Evolutionary conservation across 176 grass and related monocot genomes (phyloP), one percentile per base, ranked within the genome.

Genomic region (maize (Zea mays)): DNA sequence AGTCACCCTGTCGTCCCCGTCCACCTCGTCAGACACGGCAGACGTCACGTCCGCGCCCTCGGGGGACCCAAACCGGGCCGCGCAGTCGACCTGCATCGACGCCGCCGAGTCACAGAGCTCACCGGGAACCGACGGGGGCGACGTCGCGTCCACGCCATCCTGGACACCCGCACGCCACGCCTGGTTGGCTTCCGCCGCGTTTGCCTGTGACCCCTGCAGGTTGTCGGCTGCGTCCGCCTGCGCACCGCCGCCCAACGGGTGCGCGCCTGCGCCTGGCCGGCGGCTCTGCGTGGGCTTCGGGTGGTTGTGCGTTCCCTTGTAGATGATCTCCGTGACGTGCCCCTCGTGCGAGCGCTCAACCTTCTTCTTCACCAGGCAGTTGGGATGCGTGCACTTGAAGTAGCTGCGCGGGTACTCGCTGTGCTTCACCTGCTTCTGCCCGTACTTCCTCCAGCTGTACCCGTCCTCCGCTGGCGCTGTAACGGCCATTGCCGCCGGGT

Each of bases 371-470:
- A 97, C 89, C 54, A 52, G 82, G 76, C 95, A 97, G 64, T 48
- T 86, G 41, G 89, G 85, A 36, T 94, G 91, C 21, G 95, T 97
- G 89, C 95, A 97, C 75, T 97, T 97, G 83, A 94, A 97, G 77
- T 97, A 97, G 84, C 95, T 94, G 44, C 95, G 78, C 8, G 95
- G 95, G 69, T 82, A 97, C 80, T 97, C 91, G 60, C 95, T 92
- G 88, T 90, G 86, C 80, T 97, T 97, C 80, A 97, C 91, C 64
- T 97, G 95, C 81, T 97, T 97, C 89, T 97, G 95, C 67, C 95
- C 95, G 70, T 97, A 97, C 71, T 97, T 97, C 87, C 95, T 82
- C 95, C 95, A 97, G 62, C 93, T 90, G 85, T 97, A 94, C 36
- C 89, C 91, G 59, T 97, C 91, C 71, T 97, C 91, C 5, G 89